Evolutionary conservation across 2,329 filamentous ascomycete genomes (phyloP).

Genomic region (Rutstroemia sp.): DNA sequence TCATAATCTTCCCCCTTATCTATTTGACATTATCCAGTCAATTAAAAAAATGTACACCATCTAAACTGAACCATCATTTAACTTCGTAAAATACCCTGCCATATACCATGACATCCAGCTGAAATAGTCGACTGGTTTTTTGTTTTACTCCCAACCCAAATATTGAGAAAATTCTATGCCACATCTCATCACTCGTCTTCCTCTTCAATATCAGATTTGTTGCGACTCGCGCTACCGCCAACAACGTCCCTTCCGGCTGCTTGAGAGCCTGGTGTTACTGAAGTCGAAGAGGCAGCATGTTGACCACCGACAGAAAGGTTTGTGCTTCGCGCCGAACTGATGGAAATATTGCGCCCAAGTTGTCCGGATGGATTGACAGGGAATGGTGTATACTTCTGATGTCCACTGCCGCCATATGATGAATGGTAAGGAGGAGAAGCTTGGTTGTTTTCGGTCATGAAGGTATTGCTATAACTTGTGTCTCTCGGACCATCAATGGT

Average conservation of each 20-base stretch:
- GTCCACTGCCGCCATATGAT: constrained; percentile 2
- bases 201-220: not conserved
- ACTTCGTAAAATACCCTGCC: not conserved
- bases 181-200: not conserved
- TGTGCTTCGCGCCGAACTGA: constrained; percentile 1
- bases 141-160: not conserved
- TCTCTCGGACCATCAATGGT: not conserved
- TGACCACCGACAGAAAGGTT: not conserved
- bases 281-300: not conserved
- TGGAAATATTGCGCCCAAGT: not conserved
- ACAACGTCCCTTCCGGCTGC: not conserved
- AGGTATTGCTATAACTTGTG: not conserved
- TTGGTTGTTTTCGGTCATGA: not conserved
- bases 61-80: not conserved
- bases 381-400: constrained; percentile 2
- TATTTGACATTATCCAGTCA: not conserved
- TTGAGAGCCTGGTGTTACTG: not conserved
- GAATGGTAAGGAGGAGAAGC: not conserved
- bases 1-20: not conserved
- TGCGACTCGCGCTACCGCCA: not conserved
- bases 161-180: not conserved
- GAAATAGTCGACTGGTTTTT: not conserved
- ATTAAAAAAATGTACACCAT: not conserved
- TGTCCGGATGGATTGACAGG: not conserved
- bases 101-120: not conserved